These are phyloP conservation scores for Chloris gayana DNA, from an alignment of 176 grass and related monocot genomes.

Conservation along the genomic window DNA sequence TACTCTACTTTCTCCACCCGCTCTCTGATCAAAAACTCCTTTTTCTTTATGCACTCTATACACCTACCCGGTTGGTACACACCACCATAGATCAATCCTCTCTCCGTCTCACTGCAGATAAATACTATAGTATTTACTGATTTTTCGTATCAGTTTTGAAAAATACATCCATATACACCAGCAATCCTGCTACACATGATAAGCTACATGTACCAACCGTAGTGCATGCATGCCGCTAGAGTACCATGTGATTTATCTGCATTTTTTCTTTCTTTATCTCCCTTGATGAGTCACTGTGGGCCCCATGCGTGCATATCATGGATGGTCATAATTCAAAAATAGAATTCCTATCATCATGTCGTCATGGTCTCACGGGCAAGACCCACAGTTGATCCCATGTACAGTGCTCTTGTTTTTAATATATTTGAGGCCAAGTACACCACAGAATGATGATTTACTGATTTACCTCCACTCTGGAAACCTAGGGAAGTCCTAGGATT, in stretches of 20 bases:
- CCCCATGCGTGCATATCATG: constrained; percentile 39
- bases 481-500: not conserved
- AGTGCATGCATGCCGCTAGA: not conserved
- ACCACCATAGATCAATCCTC: constrained; percentile 11
- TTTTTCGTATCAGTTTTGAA: not conserved
- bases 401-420: not conserved
- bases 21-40: constrained; percentile 29
- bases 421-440: constrained; percentile 25
- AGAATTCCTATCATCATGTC: constrained; percentile 32
- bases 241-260: constrained; percentile 28
- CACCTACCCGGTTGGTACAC: constrained; percentile 46
- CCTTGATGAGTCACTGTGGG: constrained; percentile 31
- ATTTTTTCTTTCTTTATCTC: constrained; percentile 4
- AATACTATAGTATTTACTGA: not conserved
- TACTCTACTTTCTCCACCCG: constrained; percentile 7
- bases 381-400: constrained; percentile 15
- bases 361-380: constrained; percentile 28
- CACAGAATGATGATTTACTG: constrained; percentile 21
- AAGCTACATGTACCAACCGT: constrained; percentile 17
- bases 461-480: no score
- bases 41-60: constrained; percentile 37
- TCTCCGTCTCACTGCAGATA: not conserved
- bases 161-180: not conserved
- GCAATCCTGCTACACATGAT: no score
- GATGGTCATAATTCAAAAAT: constrained; percentile 45